Base-by-base conservation (phyloP, 352 stramenopile genomes). In the Phytopythium montanum region DNA sequence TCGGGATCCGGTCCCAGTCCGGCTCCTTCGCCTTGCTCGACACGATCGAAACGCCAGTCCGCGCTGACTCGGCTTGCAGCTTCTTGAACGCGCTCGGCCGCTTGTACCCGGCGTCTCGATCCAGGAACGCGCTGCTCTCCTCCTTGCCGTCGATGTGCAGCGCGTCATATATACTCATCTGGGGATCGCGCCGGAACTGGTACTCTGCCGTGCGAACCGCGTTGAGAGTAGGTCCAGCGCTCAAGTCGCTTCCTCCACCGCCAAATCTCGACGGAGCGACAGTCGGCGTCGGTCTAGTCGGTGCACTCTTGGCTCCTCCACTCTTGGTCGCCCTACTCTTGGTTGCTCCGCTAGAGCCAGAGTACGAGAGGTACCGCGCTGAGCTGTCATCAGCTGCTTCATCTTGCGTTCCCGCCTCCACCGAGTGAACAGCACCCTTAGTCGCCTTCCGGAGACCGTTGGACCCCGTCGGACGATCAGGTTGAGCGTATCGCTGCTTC, bases 151-250 rank as follows among this genome's bases (percentile, higher is more conserved):
- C 71, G n/a, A 87, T 62, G 46, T 78, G 64, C 29, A 87, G 61
- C 34, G 77, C 77, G 45, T 84, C 73, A 66, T 85, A 84, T 60
- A 87, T 70, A 71, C 73, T 79, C 21, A 87, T 71, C 60, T 87
- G 77, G 48, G 61, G 73, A 18, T 85, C 71, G 44, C 60, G 72
- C 41, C 41, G 70, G 49, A 70, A 87, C 41, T 55, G 45, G 9
- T n/a, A 13, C 14, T 23, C 49, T 6, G 56, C 16, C 8, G 33
- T 31, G 36, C 19, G 16, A 21, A 36, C 25, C 21, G 26, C 44
- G 16, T 9, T 29, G n/a, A 23, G n/a, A 16, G 33, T 14, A 33
- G 31, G 5, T 6, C 28, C 26, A 53, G 18, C 25, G 38, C 36
- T 33, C 16, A 18, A 13, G 25, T 39, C 39, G 7, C 26, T 19